Percentiles rank a stretch among this genome's conserved stretches.
These are phyloP conservation scores for Annulohypoxylon nitens DNA, from an alignment of 495 filamentous ascomycete species.

Conservation along the genomic window DNA sequence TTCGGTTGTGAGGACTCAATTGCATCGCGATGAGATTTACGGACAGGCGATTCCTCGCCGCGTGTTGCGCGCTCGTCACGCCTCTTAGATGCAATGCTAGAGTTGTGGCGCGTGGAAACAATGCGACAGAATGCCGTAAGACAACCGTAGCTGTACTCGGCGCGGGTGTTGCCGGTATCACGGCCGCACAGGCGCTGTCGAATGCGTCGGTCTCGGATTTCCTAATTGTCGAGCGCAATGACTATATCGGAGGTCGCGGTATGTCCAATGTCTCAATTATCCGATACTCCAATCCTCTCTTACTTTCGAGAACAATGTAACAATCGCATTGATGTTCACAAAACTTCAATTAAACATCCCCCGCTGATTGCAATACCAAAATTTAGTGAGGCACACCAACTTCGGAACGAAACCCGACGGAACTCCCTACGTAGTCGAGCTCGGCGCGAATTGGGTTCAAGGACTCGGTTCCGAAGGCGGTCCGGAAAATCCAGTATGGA, in stretches of 20 bases:
- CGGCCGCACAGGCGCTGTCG: constrained; percentile 75
- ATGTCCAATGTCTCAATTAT: constrained; percentile 8
- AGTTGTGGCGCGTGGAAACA: constrained; percentile 7
- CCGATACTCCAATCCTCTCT: neutral
- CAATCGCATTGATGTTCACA: too few species aligned
- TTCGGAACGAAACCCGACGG: constrained; percentile 69
- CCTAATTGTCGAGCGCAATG: constrained; percentile 75
- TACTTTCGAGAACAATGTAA: too few species aligned
- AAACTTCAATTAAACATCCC: neutral
- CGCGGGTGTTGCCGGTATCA: constrained; percentile 75
- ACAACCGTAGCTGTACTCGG: constrained; percentile 65
- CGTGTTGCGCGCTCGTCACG: constrained; percentile 36
- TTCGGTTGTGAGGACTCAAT: neutral
- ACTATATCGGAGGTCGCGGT: constrained; percentile 71
- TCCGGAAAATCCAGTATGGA: constrained; percentile 78
- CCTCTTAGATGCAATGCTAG: constrained; percentile 24
- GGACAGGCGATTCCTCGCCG: constrained; percentile 16
- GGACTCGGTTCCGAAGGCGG: constrained; percentile 69
- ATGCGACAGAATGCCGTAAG: constrained; percentile 46
- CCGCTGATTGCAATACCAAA: constrained; percentile 20
- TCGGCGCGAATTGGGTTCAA: constrained; percentile 82
- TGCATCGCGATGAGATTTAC: constrained; percentile 35
- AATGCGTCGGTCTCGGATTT: constrained; percentile 77
- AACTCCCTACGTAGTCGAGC: constrained; percentile 71
- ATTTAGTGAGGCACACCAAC: constrained; percentile 58